A percentile compares a stretch with the other conserved stretches of the same genome.
Evolutionary conservation across 2,329 filamentous ascomycete species (phyloP).

Genomic region (Lasiodiplodia sp.): DNA sequence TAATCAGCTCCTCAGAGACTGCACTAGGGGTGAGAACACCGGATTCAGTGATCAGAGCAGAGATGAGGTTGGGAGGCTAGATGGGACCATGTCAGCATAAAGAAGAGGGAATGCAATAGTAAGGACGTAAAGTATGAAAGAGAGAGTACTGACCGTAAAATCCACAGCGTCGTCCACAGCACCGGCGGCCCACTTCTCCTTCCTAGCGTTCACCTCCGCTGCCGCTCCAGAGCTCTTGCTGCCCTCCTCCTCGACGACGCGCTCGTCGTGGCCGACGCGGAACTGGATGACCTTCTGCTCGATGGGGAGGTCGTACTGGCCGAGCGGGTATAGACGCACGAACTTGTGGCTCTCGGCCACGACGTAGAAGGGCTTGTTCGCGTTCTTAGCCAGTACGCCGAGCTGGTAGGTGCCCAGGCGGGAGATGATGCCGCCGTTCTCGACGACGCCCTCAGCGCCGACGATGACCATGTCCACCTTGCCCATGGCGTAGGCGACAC

Average conservation of each 20-base stretch:
- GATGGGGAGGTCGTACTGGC: constrained; percentile 82
- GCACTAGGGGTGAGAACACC: constrained; percentile 74
- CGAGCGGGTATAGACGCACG: constrained; percentile 82
- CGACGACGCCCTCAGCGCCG: constrained; percentile 83
- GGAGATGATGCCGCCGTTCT: constrained; percentile 92
- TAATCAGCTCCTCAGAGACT: constrained; percentile 74
- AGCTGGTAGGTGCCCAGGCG: constrained; percentile 88
- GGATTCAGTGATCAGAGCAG: constrained; percentile 77
- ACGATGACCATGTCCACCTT: constrained; percentile 74
- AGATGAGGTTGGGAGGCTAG: constrained; percentile 72
- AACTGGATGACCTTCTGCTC: constrained; percentile 81
- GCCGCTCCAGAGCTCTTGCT: constrained; percentile 27
- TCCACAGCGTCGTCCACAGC: constrained; percentile 65
- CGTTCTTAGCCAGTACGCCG: constrained; percentile 76
- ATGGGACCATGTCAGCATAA: neutral
- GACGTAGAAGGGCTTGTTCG: constrained; percentile 83
- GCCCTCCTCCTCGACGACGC: constrained; percentile 27
- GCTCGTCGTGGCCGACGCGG: constrained; percentile 57
- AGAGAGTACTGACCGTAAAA: constrained; percentile 65
- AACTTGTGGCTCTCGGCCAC: constrained; percentile 98
- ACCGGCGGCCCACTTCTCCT: constrained; percentile 34
- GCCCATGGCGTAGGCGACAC: constrained; percentile 79
- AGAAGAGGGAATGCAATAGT: neutral
- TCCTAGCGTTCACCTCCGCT: constrained; percentile 20
- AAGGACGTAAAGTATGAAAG: neutral